These are phyloP conservation scores for Lyophyllum atratum DNA, from an alignment of 768 basidiomycete genomes.

Conservation along the genomic window DNA sequence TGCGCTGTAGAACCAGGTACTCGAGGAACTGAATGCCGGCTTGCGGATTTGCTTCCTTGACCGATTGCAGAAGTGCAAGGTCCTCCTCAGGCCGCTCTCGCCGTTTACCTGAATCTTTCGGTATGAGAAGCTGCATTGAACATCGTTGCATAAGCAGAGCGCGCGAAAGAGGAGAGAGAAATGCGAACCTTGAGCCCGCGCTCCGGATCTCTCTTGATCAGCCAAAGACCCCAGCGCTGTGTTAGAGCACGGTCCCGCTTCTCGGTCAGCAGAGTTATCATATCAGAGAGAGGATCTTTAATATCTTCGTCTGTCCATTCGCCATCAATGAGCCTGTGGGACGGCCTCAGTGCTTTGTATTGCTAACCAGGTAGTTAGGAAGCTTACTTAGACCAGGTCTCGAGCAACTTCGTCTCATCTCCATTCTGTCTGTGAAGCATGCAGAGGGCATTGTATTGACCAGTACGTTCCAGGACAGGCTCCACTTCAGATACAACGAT, in stretches of 20 bases:
- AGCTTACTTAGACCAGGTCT: slow-evolving; percentile 70
- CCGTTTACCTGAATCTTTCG: slow-evolving; percentile 55
- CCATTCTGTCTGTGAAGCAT: slow-evolving; percentile 59
- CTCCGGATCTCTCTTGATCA: slow-evolving; percentile 67
- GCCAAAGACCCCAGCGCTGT: slow-evolving; percentile 81
- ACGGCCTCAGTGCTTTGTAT: background rate
- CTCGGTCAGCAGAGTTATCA: slow-evolving; percentile 56
- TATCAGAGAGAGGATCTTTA: slow-evolving; percentile 60
- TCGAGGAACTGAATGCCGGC: slow-evolving; percentile 79
- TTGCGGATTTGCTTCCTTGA: slow-evolving; percentile 53
- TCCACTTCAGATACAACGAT: slow-evolving; percentile 67
- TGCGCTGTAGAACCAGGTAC: slow-evolving; percentile 72
- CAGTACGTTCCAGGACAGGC: slow-evolving; percentile 45
- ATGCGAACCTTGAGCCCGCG: slow-evolving; percentile 66
- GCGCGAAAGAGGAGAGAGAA: background rate
- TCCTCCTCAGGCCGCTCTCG: slow-evolving; percentile 66
- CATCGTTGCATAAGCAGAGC: background rate
- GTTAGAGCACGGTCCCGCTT: slow-evolving; percentile 62
- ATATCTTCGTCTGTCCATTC: slow-evolving; percentile 65
- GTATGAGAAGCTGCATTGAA: slow-evolving; percentile 57
- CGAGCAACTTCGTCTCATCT: slow-evolving; percentile 62
- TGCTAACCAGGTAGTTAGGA: background rate
- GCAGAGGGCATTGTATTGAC: slow-evolving; percentile 63
- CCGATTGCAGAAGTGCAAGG: slow-evolving; percentile 51
- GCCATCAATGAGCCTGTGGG: slow-evolving; percentile 62